Evolutionary conservation across 148 eudicot species (phyloP), one percentile per base, ranked within the genome.

Genomic region (Fagopyrum tataricum): DNA sequence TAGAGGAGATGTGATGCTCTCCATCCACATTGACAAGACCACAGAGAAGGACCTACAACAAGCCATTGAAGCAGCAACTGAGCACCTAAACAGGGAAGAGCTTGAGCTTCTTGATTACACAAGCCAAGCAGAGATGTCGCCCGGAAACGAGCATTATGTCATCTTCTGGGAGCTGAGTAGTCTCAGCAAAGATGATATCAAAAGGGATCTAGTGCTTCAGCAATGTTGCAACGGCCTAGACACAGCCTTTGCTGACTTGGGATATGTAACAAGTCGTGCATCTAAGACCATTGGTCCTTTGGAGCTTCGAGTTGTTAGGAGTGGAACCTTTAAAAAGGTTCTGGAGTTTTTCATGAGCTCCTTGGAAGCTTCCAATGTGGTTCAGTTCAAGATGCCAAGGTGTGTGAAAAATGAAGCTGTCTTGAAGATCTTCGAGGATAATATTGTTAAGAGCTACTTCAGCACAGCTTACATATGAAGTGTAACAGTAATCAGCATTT

Each of bases 11-110:
- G 83, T 87, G 43, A 72, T 89, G 39, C 86, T 85, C 55, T 80
- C 73, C 56, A 79, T 89, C 44, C 87, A 89, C 82, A 81, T 89
- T 4, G 94, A 89, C 88, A 89, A 89, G 80, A 89, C 79, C 86
- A 89, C 94, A 0, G 94, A 89, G 77, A 85, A 82, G 43, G 94
- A 89, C 56, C 64, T 89, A 10, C 89, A 84, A 72, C 76, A 78
- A 37, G 64, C 89, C 0, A 89, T 89, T 4, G 91, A 89, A 67
- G 72, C 82, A 7, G 90, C 87, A 31, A 58, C 81, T 48, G 79
- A 72, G 72, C 48, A 78, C 18, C 75, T 87, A 31, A 77, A 81
- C 0, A 77, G 17, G 26, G 86, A 81, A 73, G 82, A 84, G 42
- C 76, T 81, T 0, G 89, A 89, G 23, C 79, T 89, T 0, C 82